Evolutionary conservation across 192 early-diverging fungal species (phyloP), one percentile per base, ranked within the genome.

Genomic region (Linnemannia zychae): DNA sequence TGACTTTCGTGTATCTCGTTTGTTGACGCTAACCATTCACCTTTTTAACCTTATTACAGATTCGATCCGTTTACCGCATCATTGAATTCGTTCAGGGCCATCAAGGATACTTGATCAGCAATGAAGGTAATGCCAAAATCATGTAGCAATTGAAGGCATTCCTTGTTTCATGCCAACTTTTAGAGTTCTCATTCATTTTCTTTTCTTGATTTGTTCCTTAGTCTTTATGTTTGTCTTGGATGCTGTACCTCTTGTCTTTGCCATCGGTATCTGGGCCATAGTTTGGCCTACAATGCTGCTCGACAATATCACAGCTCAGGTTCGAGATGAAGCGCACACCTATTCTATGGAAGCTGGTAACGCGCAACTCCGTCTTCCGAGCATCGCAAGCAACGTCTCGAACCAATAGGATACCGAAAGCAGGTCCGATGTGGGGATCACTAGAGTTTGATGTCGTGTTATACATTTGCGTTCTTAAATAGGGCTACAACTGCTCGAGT

Each of bases 21-120:
- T 46, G 37, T 52, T 18, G 40, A 33, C 28, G 12, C 28, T 46
- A 22, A 53, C 18, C 28, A 9, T 7, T 46, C 13, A 11, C 11
- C 48, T 38, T 24, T 34, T 15, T 7, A 9, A n/a, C 52, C 50
- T 28, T 15, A 6, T 1, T 11, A 7, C 63, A 82, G 81, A 24
- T 77, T 9, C 81, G 81, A 16, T 82, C 81, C 3, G n/a, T 77
- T 17, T 82, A 77, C 31, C 81, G 81, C 57, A 40, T 82, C 38
- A 31, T 82, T 15, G 81, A 82, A 31, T 82, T 77, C 22, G 38
- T 37, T 57, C 70, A 82, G 24, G 81, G 75, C 24, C 49, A 82
- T 28, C 1, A 67, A 1, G 81, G 75, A 72, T 67, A 57, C 17
- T 50, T 82, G 18, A 49, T 72, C 63, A 73, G 44, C 37, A 31